phyloP scores from a whole-genome alignment of 768 basidiomycete genomes.

The Tylopilus subfusipes region DNA sequence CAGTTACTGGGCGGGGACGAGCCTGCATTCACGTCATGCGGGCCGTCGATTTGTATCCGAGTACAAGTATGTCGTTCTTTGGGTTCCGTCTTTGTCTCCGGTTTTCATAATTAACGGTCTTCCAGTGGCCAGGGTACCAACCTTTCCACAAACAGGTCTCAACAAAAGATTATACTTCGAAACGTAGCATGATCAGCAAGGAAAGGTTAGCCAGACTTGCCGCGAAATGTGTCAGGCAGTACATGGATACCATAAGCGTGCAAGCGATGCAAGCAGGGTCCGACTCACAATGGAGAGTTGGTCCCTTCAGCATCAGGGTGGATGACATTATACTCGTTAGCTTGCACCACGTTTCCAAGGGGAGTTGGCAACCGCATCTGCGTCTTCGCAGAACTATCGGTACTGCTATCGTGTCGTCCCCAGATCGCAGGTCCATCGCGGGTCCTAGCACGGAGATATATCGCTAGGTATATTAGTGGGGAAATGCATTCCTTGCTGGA shows the following conservation, averaged over 20 bases:
- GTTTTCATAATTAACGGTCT: neutral
- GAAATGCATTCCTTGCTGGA: too few species aligned
- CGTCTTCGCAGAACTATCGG: conserved; percentile 35
- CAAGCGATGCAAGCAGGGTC: conserved; percentile 6
- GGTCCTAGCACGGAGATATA: neutral
- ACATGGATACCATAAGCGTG: conserved; percentile 3
- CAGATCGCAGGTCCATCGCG: neutral
- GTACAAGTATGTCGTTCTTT: conserved; percentile 45
- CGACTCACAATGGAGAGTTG: conserved; percentile 15
- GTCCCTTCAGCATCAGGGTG: neutral
- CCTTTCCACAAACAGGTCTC: conserved; percentile 69
- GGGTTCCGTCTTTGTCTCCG: neutral
- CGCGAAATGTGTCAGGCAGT: conserved; percentile 52
- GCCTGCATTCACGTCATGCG: conserved; percentile 59
- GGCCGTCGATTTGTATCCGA: conserved; percentile 70
- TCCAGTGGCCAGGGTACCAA: conserved; percentile 72
- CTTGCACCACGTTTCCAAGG: conserved; percentile 74
- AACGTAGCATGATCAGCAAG: conserved; percentile 64
- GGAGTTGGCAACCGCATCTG: conserved; percentile 75
- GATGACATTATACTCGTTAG: conserved; percentile 51
- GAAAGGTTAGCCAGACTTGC: conserved; percentile 68
- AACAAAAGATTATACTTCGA: conserved; percentile 65
- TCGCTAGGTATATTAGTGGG: neutral
- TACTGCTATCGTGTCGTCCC: neutral
- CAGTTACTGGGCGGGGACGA: conserved; percentile 52